Conservation (phyloP, 768 basidiomycete species). For the Tulasnella sp. region DNA sequence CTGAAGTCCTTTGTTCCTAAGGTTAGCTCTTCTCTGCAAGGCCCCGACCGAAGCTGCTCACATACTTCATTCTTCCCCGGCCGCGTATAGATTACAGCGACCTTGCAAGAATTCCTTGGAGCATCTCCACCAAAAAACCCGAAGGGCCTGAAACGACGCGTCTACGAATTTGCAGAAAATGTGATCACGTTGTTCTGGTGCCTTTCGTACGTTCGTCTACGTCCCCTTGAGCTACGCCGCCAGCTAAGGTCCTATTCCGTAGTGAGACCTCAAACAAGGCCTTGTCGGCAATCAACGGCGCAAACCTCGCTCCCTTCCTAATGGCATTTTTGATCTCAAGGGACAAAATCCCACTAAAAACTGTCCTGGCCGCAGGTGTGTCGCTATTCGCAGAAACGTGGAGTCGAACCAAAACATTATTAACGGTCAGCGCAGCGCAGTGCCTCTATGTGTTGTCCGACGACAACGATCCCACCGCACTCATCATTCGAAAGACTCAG, state of each 20-base stretch:
- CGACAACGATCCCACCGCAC: conserved; percentile 73
- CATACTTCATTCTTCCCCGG: background rate
- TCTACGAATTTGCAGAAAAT: conserved; percentile 87
- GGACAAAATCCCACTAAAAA: conserved; percentile 61
- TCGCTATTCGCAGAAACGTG: background rate
- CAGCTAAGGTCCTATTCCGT: conserved; percentile 33
- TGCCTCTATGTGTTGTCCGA: conserved; percentile 90
- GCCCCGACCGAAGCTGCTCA: too few species aligned
- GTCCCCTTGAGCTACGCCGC: background rate
- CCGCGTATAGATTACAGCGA: background rate
- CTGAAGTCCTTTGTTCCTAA: too few species aligned
- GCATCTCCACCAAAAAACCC: conserved; percentile 50
- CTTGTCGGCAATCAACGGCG: conserved; percentile 76
- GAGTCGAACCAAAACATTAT: background rate
- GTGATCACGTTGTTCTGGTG: conserved; percentile 93
- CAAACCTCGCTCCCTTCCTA: conserved; percentile 74
- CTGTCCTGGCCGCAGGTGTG: conserved; percentile 78
- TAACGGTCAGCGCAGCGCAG: conserved; percentile 46
- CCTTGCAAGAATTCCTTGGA: conserved; percentile 46
- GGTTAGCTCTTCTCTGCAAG: too few species aligned
- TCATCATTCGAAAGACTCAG: conserved; percentile 59
- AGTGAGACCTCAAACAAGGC: conserved; percentile 94
- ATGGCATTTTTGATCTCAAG: conserved; percentile 82
- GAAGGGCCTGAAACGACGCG: conserved; percentile 66
- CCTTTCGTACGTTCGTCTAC: conserved; percentile 66